These are phyloP conservation scores for Ophiocordyceps polyrhachis-furcata DNA, from an alignment of 2,329 filamentous ascomycete genomes.

Conservation along the genomic window DNA sequence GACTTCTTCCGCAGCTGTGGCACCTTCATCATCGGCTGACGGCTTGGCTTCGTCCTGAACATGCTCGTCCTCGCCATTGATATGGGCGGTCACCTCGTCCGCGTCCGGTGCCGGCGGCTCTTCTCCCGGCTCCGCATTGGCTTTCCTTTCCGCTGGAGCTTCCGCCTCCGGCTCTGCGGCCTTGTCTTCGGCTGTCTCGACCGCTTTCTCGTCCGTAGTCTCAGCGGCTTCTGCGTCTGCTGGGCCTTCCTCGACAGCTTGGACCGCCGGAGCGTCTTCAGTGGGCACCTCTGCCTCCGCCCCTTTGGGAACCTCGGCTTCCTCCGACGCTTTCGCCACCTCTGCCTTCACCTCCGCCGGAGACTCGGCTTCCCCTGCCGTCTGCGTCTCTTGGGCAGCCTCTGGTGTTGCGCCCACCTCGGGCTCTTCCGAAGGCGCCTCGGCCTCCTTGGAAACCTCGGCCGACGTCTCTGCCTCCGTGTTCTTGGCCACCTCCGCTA, in stretches of 20 bases:
- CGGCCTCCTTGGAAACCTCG: background rate
- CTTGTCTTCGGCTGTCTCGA: background rate
- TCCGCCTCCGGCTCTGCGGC: background rate
- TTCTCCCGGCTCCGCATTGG: conserved; percentile 1
- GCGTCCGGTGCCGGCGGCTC: background rate
- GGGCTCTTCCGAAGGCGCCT: background rate
- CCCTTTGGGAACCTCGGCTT: background rate
- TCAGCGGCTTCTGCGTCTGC: background rate
- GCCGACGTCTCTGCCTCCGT: background rate
- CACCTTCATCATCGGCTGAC: background rate
- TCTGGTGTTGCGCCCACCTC: conserved; percentile 1
- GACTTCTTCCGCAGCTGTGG: background rate
- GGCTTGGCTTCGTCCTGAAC: conserved; percentile 1
- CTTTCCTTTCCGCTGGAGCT: background rate
- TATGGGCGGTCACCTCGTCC: background rate
- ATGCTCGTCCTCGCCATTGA: background rate
- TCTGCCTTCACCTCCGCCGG: background rate
- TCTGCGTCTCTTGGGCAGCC: background rate
- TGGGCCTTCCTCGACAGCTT: background rate
- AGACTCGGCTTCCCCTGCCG: background rate
- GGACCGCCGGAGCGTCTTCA: background rate
- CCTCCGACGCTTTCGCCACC: background rate
- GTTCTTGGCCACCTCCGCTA: background rate
- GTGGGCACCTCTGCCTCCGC: background rate
- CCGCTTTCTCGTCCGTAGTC: background rate